A percentile compares a stretch with the other conserved stretches of the same genome.
phyloP scores from a whole-genome alignment of 345 rosid genomes.

The Syzygium aromaticum region DNA sequence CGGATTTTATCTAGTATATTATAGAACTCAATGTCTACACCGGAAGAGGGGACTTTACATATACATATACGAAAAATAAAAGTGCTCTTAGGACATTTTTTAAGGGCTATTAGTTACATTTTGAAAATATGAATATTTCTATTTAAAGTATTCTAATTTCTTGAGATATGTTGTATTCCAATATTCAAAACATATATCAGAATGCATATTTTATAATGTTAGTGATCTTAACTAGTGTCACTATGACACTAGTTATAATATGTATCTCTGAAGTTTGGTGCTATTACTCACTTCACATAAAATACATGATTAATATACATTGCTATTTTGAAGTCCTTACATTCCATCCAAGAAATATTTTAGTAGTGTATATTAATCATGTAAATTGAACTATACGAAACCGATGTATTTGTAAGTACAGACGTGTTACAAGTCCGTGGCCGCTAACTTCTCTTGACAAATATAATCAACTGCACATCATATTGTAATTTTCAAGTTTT shows the following conservation, averaged over 20 bases:
- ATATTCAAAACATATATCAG: neutral
- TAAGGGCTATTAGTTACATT: neutral
- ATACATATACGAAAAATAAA: rapidly evolving
- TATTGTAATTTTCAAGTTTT: neutral
- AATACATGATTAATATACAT: neutral
- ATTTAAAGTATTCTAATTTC: neutral
- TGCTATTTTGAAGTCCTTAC: neutral
- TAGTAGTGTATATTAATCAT: neutral
- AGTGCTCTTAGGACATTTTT: neutral
- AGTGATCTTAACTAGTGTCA: neutral
- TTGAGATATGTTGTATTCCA: neutral
- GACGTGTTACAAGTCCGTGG: neutral
- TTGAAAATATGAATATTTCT: neutral
- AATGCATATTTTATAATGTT: neutral
- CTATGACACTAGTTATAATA: neutral
- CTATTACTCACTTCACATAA: neutral
- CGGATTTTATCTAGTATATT: rapidly evolving
- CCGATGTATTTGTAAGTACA: too few species aligned
- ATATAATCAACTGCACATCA: neutral
- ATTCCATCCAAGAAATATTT: neutral
- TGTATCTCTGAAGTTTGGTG: neutral
- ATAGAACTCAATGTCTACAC: neutral
- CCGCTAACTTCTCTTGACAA: neutral
- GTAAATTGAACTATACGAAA: too few species aligned
- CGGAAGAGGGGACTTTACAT: neutral